Base-by-base conservation (phyloP, 2,329 filamentous ascomycete species). In the Alternaria dauci region DNA sequence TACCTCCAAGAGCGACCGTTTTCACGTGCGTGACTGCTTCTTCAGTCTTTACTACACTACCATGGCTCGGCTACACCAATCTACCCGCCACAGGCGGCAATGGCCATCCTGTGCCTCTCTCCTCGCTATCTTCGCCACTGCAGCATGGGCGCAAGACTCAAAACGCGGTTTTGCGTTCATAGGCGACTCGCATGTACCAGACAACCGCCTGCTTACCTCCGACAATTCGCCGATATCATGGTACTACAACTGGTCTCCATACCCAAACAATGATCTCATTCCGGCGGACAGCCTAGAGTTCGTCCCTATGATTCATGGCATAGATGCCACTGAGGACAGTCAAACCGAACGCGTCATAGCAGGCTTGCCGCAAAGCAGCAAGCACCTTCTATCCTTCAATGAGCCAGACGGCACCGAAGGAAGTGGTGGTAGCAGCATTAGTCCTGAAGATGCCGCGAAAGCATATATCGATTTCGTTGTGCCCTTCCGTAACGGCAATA, bases 161-260 rank as follows among this genome's bases (percentile, higher is more conserved):
- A 94, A 94, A 78, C 89, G 91, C 65, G 92, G 92, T 23, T 88
- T 95, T 46, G 85, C 88, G 67, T 93, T 88, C 77, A 86, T 91
- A 9, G 84, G 87, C 16, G 85, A 88, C 67, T 71, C 81, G 4
- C 77, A 85, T 5, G 78, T 82, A 48, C 81, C 86, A 1, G 69
- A 83, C 38, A 92, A 94, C 77, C 86, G 90, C 78, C 77, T 84
- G 51, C 81, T 91, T 66, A 93, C 90, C 86, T 81, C 23, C 50
- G 76, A 81, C 43, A 86, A 83, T 36, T 87, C 85, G 8, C 87
- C 88, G 43, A 76, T 95, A 52, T 89, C 87, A 3, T 95, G 92
- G 92, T 95, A 95, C 82, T 95, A 94, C 84, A 94, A 94, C 80
- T 95, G 93, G 79, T 80, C 80, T 20, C 76, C 84, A 14, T 78